Conservation (phyloP, 257 asterid species). For the Penstemon eatonii region DNA sequence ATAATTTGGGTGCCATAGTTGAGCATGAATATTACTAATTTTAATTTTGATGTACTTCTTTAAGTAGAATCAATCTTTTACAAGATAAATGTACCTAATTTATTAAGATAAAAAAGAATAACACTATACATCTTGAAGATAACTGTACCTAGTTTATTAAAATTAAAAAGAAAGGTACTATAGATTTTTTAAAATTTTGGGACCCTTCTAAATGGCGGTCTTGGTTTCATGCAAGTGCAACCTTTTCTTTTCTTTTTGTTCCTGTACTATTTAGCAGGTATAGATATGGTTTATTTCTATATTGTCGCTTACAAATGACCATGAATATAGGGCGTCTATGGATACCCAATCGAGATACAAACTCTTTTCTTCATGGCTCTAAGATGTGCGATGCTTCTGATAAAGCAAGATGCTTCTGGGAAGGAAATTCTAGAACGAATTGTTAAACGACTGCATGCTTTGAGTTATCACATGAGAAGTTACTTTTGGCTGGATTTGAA, state of each 20-base stretch:
- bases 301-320: conserved; percentile 12
- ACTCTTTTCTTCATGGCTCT: conserved; percentile 74
- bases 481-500: conserved; percentile 72
- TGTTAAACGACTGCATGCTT: conserved; percentile 60
- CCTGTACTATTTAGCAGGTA: background rate
- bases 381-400: conserved; percentile 60
- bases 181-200: too few relatives aligned
- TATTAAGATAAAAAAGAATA: too few relatives aligned
- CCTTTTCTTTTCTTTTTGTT: background rate
- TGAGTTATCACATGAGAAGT: conserved; percentile 73
- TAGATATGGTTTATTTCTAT: conserved; percentile 9
- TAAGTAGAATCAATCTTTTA: too few relatives aligned
- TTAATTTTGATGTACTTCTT: too few relatives aligned
- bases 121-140: too few relatives aligned
- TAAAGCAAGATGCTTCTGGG: conserved; percentile 61
- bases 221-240: too few relatives aligned
- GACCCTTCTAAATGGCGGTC: too few relatives aligned
- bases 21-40: too few relatives aligned
- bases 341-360: conserved; percentile 72
- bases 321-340: conserved; percentile 59
- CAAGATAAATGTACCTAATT: too few relatives aligned
- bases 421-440: conserved; percentile 60
- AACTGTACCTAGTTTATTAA: too few relatives aligned
- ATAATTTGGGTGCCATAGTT: too few relatives aligned
- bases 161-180: too few relatives aligned